Percentiles rank a stretch among this genome's conserved stretches.
Evolutionary conservation across 192 early-diverging fungal species (phyloP).

Genomic region (Entomortierella chlamydospora): DNA sequence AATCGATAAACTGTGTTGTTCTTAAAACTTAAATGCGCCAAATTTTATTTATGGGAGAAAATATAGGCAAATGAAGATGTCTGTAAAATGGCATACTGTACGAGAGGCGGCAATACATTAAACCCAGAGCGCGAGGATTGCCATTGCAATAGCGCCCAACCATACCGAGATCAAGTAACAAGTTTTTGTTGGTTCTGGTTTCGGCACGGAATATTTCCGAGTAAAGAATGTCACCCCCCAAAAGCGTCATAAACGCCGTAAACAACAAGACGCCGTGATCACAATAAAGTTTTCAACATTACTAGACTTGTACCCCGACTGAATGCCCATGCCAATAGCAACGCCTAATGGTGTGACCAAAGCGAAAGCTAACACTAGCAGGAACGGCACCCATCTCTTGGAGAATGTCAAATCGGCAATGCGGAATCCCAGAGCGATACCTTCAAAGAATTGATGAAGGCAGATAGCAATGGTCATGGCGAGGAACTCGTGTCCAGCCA

Average conservation of each 20-base stretch:
- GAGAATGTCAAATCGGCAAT: conserved; percentile 49
- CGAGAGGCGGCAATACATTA: no score
- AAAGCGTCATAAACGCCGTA: conserved; percentile 77
- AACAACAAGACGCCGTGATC: conserved; percentile 85
- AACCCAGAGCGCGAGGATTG: conserved; percentile 44
- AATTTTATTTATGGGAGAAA: no score
- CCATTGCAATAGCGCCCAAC: conserved; percentile 62
- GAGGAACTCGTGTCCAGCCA: conserved; percentile 68
- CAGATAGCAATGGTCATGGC: conserved; percentile 75
- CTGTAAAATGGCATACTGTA: no score
- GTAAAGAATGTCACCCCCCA: conserved; percentile 73
- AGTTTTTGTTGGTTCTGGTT: conserved; percentile 12
- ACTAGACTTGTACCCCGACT: conserved; percentile 70
- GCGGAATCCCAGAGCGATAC: conserved; percentile 59
- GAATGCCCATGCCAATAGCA: conserved; percentile 82
- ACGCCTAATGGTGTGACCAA: conserved; percentile 86
- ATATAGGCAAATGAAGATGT: no score
- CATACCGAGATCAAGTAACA: conserved; percentile 59
- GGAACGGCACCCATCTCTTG: conserved; percentile 31
- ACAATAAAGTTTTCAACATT: conserved; percentile 69
- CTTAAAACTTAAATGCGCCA: no score
- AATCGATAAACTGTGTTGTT: no score
- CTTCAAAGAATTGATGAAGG: conserved; percentile 80
- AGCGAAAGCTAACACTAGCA: conserved; percentile 67
- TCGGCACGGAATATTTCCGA: conserved; percentile 54